Evolutionary conservation across 1,139 yeast species (phyloP).

Genomic region (Hanseniaspora gamundiae): DNA sequence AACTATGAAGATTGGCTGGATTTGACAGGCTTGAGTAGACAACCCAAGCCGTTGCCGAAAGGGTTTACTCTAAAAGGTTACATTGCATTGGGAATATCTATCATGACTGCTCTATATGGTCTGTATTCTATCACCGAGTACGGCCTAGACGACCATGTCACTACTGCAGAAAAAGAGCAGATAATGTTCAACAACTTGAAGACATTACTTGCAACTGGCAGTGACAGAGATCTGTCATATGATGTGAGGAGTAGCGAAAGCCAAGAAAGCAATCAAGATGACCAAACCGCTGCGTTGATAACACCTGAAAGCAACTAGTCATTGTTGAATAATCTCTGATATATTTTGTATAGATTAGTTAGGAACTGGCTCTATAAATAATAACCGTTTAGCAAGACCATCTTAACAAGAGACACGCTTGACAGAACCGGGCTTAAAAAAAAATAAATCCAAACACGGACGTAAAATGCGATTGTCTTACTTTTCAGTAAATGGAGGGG

Average conservation of each 20-base stretch:
- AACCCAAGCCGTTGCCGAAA: conserved; percentile 43
- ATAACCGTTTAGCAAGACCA: too few species aligned
- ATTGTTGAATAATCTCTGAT: too few species aligned
- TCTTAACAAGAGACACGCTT: too few species aligned
- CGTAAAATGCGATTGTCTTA: too few species aligned
- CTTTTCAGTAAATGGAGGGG: too few species aligned
- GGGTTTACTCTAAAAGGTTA: conserved; percentile 65
- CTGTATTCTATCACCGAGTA: conserved; percentile 41
- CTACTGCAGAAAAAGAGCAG: background rate
- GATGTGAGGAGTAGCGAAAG: too few species aligned
- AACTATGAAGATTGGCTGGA: conserved; percentile 39
- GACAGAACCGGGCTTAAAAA: too few species aligned
- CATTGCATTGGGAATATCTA: conserved; percentile 46
- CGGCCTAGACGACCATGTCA: conserved; percentile 40
- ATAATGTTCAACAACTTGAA: background rate
- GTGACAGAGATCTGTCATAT: background rate
- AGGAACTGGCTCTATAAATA: background rate
- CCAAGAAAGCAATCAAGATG: background rate
- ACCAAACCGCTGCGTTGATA: background rate
- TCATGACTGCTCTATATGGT: conserved; percentile 48
- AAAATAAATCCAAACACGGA: too few species aligned
- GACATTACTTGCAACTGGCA: background rate
- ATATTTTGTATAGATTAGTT: background rate
- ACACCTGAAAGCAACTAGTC: too few species aligned
- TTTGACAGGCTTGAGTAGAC: conserved; percentile 44